Base-by-base conservation (phyloP, 73 alveolate genomes). In the Tetrahymena thermophila region DNA sequence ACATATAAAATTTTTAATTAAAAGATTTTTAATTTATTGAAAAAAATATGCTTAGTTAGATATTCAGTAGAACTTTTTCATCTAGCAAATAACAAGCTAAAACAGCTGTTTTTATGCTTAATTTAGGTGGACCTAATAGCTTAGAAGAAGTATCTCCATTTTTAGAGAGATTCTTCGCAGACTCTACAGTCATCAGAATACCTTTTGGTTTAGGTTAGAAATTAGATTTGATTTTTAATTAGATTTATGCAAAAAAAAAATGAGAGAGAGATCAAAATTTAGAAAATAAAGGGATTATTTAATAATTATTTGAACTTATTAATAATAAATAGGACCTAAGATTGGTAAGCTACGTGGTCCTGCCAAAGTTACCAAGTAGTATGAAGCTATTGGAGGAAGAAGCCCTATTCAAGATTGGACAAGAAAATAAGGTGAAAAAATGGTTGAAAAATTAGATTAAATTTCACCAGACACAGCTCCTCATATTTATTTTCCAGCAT, bases 401-500 rank as follows among this genome's bases (percentile, higher is more conserved):
- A 95, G 98, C 57, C 99, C 99, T 23, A 40, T 97, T 14, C 38
- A 84, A 83, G 94, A 95, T 89, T 97, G 99, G 99, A 97, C 99
- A 1, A 84, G 93, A 58, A 93, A 93, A n/a, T 96, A 97, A 97
- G 99, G 99, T 19, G 17, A 93, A 40, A 37, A 84, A 34, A 89
- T 97, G 94, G 57, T 94, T 34, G 42, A 94, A 43, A 93, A 58
- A 23, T 31, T 95, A 19, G 98, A 96, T 94, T 34, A 96, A 58
- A 58, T 95, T n/a, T 95, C 94, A 50, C 96, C 96, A 19, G 96
- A 94, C 34, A 55, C 95, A 23, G 96, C 96, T 19, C 96, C 97
- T 57, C 95, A 94, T 43, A 97, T 94, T 37, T 96, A 57, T 93
- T 95, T 94, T 93, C 96, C 97, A 43, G 98, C 98, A n/a, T 97